Base-by-base conservation (phyloP, 1,284 basidiomycete species). In the Cryptococcus sp. region DNA sequence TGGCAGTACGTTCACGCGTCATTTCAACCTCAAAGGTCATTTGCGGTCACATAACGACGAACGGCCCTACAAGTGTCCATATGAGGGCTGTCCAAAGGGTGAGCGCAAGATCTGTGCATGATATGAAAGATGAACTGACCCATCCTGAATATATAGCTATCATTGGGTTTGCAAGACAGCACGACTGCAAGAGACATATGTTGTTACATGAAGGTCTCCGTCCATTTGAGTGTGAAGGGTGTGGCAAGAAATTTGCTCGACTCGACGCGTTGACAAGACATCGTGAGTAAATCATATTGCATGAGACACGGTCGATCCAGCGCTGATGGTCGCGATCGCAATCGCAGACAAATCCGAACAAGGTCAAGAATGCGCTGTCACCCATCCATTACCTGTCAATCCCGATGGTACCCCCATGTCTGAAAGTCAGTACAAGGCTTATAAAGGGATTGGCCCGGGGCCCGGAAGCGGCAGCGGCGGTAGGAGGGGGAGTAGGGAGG, bases 31-130 rank as follows among this genome's bases (percentile, higher is more conserved):
- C 59, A 76, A 81, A 87, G 93, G 94, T 52, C 94, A 97, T 81
- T 78, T 97, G 66, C 86, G 93, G 68, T 95, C 93, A n/a, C 93
- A 97, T 77, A 95, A 93, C 25, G 93, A 95, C 76, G 92, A 96
- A 78, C 83, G 92, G 58, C 93, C 93, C 39, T 97, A 92, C 79
- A 86, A 92, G 62, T 97, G 93, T 76, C 86, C 90, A 59, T 93
- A 90, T 85, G 90, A 91, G 2, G 92, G 91, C 16, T 97, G 93
- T 77, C 89, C 89, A 70, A 96, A 96, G 75, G 88, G 73, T 70
- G 27, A 51, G 68, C 60, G 27, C 17, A 56, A 27, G 3, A n/a
- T 5, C 13, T 53, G 6, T 11, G 55, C 19, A 45, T 20, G 22
- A 19, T 42, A 5, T 10, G 31, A 38, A 15, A 44, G 15, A 49